A percentile compares a stretch with the other conserved stretches of the same genome.
Evolutionary conservation across 371 early-diverging fungal genomes (phyloP).

Genomic region (Lichtheimia hyalospora): DNA sequence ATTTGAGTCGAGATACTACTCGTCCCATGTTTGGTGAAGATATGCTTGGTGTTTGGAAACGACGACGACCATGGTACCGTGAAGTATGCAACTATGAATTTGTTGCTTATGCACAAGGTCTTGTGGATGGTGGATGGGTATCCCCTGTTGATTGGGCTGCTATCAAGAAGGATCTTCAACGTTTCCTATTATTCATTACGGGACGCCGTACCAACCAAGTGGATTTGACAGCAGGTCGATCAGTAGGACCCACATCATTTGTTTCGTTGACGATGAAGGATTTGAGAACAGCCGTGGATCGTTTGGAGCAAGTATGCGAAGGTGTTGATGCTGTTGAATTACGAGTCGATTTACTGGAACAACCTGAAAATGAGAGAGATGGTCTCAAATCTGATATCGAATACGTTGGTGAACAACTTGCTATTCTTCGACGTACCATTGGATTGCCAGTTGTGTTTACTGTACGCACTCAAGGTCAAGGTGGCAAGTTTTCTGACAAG

Average conservation of each 20-base stretch:
- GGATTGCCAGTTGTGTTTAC: slow-evolving; percentile 90
- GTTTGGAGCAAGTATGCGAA: slow-evolving; percentile 62
- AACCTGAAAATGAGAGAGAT: slow-evolving; percentile 32
- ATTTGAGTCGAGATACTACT: slow-evolving; percentile 76
- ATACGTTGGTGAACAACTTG: slow-evolving; percentile 78
- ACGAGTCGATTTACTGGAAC: slow-evolving; percentile 84
- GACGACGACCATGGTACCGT: slow-evolving; percentile 77
- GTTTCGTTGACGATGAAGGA: slow-evolving; percentile 86
- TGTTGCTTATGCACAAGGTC: slow-evolving; percentile 50
- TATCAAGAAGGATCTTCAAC: slow-evolving; percentile 69
- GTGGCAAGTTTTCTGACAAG: slow-evolving; percentile 79
- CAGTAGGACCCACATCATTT: slow-evolving; percentile 72
- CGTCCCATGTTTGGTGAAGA: slow-evolving; percentile 89
- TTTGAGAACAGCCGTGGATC: slow-evolving; percentile 49
- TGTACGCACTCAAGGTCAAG: slow-evolving; percentile 86
- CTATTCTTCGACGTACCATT: slow-evolving; percentile 68
- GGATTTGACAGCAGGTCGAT: slow-evolving; percentile 22
- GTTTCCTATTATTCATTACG: slow-evolving; percentile 67
- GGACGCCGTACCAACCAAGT: slow-evolving; percentile 51
- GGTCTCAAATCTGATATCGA: slow-evolving; percentile 45
- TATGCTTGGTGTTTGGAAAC: slow-evolving; percentile 75
- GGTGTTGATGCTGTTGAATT: slow-evolving; percentile 92
- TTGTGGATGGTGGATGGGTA: slow-evolving; percentile 41
- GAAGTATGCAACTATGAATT: slow-evolving; percentile 84
- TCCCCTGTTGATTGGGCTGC: slow-evolving; percentile 57